A percentile compares a stretch with the other conserved stretches of the same genome.
Evolutionary conservation across 345 rosid genomes (phyloP).

Genomic region (Heritiera littoralis): DNA sequence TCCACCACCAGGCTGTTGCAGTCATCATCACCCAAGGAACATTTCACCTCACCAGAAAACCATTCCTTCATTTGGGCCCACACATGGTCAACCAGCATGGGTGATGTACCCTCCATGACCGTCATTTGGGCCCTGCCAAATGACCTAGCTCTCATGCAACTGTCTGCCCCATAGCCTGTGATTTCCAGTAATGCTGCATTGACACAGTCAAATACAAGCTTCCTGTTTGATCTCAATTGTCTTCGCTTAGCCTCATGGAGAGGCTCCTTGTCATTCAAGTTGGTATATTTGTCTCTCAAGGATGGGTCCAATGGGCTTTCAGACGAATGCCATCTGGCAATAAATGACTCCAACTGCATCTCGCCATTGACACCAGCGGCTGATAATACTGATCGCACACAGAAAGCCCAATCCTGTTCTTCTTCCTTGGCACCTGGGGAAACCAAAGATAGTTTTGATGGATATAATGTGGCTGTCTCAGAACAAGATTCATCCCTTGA

Average conservation of each 20-base stretch:
- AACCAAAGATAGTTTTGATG: constrained; percentile 35
- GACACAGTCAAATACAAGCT: constrained; percentile 75
- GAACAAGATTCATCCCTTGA: constrained; percentile 55
- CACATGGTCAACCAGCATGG: constrained; percentile 54
- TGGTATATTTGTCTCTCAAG: constrained; percentile 55
- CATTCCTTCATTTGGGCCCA: constrained; percentile 71
- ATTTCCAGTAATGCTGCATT: constrained; percentile 60
- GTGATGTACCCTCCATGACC: constrained; percentile 25
- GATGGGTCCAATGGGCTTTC: constrained; percentile 79
- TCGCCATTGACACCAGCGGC: constrained; percentile 55
- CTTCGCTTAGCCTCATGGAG: constrained; percentile 70
- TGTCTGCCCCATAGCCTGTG: constrained; percentile 35
- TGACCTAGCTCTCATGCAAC: constrained; percentile 27
- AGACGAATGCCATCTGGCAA: constrained; percentile 65
- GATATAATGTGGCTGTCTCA: constrained; percentile 41
- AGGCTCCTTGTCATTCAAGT: constrained; percentile 45
- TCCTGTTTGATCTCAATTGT: constrained; percentile 60
- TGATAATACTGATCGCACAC: constrained; percentile 52
- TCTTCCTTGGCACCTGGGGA: constrained; percentile 42
- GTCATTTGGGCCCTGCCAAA: constrained; percentile 24
- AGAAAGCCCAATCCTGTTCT: constrained; percentile 60
- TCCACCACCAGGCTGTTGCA: constrained; percentile 63
- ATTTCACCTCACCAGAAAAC: constrained; percentile 43
- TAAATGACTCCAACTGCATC: constrained; percentile 37
- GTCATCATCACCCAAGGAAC: constrained; percentile 43